Conservation (phyloP, 2,329 filamentous ascomycete genomes). For the Aspergillus brasiliensis region DNA sequence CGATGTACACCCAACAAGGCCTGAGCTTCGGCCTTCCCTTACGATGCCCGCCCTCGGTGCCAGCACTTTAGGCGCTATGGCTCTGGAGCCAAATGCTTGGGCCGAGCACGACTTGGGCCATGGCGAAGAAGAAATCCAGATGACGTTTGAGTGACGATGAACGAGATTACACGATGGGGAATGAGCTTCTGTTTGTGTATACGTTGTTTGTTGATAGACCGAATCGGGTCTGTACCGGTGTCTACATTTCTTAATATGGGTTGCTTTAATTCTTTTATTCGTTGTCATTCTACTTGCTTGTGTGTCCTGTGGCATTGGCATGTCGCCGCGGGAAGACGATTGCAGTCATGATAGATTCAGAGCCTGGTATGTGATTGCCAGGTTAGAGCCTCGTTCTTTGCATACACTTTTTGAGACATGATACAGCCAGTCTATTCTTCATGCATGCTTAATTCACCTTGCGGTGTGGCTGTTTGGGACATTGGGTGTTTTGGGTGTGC, state of each 20-base stretch:
- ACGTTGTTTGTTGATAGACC: conserved; percentile 6
- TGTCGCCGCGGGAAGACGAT: not conserved
- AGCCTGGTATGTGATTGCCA: not conserved
- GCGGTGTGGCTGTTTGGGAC: not conserved
- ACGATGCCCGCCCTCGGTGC: conserved; percentile 33
- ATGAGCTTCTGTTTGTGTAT: conserved; percentile 7
- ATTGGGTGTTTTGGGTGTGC: not conserved
- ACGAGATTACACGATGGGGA: conserved; percentile 15
- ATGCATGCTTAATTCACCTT: not conserved
- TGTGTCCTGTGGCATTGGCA: not conserved
- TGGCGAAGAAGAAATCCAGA: conserved; percentile 70
- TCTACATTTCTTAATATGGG: not conserved
- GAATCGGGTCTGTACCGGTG: not conserved
- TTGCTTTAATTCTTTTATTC: not conserved
- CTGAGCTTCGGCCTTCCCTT: conserved; percentile 33
- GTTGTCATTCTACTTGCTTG: not conserved
- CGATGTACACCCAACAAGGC: conserved; percentile 23
- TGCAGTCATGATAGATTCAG: not conserved
- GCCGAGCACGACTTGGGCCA: conserved; percentile 58
- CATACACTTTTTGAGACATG: not conserved
- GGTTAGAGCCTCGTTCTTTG: not conserved
- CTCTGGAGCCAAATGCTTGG: conserved; percentile 65
- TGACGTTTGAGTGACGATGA: conserved; percentile 72
- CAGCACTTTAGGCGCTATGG: conserved; percentile 32
- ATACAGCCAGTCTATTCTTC: not conserved